Evolutionary conservation across 1,139 yeast species (phyloP).

Genomic region (Hyphopichia buzzinii): DNA sequence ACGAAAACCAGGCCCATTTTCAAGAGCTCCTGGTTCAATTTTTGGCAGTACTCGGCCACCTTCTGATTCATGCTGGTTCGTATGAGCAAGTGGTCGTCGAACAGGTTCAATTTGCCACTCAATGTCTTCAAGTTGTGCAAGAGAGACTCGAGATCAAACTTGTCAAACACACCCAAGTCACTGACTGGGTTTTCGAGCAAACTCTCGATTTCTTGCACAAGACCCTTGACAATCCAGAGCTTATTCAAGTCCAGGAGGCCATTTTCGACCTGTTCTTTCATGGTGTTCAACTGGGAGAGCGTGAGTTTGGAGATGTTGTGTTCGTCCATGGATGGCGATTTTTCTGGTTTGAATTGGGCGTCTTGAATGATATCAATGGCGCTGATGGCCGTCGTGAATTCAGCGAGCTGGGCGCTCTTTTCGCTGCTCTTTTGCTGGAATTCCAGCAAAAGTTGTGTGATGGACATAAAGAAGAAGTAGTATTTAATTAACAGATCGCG

Average conservation of each 20-base stretch:
- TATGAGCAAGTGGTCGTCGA: conserved; percentile 9
- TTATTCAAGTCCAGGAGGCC: conserved; percentile 18
- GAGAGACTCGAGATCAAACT: conserved; percentile 17
- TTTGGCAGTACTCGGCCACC: not conserved
- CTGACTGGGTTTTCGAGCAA: conserved; percentile 10
- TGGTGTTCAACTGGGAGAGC: conserved; percentile 20
- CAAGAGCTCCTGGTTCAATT: conserved; percentile 1
- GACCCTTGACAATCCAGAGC: conserved; percentile 21
- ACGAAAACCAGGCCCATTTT: not conserved
- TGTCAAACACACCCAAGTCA: conserved; percentile 8
- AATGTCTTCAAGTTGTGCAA: conserved; percentile 17
- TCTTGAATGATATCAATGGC: conserved; percentile 17
- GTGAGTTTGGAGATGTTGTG: conserved; percentile 6
- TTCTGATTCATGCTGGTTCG: conserved; percentile 10
- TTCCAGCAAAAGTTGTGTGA: not conserved
- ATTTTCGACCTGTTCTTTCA: conserved; percentile 13
- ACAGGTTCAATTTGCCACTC: conserved; percentile 5
- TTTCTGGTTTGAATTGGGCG: conserved; percentile 8
- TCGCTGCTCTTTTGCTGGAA: not conserved
- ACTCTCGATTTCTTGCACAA: conserved; percentile 20
- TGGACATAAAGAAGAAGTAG: too few relatives aligned
- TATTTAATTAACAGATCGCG: too few relatives aligned
- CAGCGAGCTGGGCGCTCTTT: not conserved
- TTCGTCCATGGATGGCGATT: not conserved
- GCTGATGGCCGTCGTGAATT: conserved; percentile 7